Evolutionary conservation across 2,329 filamentous ascomycete species (phyloP).

Genomic region (Aspergillus spinulosporus): DNA sequence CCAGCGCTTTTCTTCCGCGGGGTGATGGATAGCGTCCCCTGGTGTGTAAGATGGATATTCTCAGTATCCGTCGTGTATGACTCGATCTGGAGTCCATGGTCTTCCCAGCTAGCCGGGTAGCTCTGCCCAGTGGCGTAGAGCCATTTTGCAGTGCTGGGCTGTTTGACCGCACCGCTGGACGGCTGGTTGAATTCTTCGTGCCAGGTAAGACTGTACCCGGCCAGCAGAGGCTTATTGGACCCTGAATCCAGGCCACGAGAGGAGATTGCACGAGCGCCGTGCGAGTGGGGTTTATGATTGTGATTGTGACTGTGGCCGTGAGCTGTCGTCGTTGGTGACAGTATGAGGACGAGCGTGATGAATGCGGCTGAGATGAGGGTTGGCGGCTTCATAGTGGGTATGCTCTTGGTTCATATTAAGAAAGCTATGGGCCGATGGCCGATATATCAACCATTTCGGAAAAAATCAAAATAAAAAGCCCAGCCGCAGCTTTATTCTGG

Average conservation of each 20-base stretch:
- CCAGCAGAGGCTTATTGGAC: conserved; percentile 5
- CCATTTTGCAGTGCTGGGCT: conserved; percentile 9
- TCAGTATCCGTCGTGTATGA: conserved; percentile 2
- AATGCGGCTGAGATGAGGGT: neutral
- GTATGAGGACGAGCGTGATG: neutral
- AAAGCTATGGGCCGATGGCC: neutral
- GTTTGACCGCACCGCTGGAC: neutral
- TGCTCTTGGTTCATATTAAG: neutral
- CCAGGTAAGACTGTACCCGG: conserved; percentile 12
- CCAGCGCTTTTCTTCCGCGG: neutral
- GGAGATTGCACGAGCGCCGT: neutral
- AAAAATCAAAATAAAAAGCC: too few relatives aligned
- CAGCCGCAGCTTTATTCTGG: too few relatives aligned
- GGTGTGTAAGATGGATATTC: conserved; percentile 6
- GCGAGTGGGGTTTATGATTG: neutral
- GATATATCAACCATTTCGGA: too few relatives aligned
- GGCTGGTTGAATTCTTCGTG: conserved; percentile 13
- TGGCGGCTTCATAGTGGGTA: neutral
- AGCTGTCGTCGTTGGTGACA: neutral
- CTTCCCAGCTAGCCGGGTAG: conserved; percentile 4
- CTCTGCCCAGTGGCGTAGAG: conserved; percentile 2
- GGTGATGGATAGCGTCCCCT: neutral
- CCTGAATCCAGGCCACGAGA: conserved; percentile 1
- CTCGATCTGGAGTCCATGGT: conserved; percentile 9
- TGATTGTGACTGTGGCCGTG: neutral